Conservation (phyloP, 2,329 filamentous ascomycete species). For the Domatiomyces catenatus region DNA sequence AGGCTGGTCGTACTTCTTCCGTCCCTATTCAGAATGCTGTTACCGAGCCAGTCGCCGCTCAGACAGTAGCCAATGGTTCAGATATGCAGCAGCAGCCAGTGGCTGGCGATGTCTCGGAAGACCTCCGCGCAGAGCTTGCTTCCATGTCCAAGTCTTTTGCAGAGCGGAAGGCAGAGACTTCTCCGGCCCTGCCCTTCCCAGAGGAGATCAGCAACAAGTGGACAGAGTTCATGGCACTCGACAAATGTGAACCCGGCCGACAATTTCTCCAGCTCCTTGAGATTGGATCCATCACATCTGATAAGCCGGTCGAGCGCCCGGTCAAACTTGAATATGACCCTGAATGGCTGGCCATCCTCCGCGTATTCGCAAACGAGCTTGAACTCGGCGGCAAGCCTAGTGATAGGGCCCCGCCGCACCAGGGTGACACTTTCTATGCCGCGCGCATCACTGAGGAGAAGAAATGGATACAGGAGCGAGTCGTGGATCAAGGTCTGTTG, state of each 20-base stretch:
- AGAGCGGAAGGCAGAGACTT: conserved; percentile 23
- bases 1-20: background rate
- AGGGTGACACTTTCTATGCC: conserved; percentile 53
- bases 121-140: conserved; percentile 58
- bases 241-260: conserved; percentile 70
- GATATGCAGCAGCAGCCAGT: conserved; percentile 3
- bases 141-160: conserved; percentile 46
- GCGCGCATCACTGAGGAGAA: conserved; percentile 54
- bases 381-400: conserved; percentile 48
- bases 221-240: conserved; percentile 74
- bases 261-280: conserved; percentile 70
- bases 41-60: background rate
- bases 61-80: background rate
- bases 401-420: conserved; percentile 40
- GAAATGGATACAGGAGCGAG: conserved; percentile 64
- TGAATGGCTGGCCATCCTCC: conserved; percentile 90
- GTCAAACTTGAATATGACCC: conserved; percentile 64
- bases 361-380: conserved; percentile 56
- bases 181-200: conserved; percentile 50
- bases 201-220: conserved; percentile 58
- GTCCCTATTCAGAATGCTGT: background rate
- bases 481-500: conserved; percentile 49
- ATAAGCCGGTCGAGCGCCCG: conserved; percentile 26
- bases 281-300: conserved; percentile 35
- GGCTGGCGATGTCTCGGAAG: conserved; percentile 37